A percentile compares a stretch with the other conserved stretches of the same genome.
Evolutionary conservation across 2,329 filamentous ascomycete species (phyloP).

Genomic region (Tolypocladium ovalisporum): DNA sequence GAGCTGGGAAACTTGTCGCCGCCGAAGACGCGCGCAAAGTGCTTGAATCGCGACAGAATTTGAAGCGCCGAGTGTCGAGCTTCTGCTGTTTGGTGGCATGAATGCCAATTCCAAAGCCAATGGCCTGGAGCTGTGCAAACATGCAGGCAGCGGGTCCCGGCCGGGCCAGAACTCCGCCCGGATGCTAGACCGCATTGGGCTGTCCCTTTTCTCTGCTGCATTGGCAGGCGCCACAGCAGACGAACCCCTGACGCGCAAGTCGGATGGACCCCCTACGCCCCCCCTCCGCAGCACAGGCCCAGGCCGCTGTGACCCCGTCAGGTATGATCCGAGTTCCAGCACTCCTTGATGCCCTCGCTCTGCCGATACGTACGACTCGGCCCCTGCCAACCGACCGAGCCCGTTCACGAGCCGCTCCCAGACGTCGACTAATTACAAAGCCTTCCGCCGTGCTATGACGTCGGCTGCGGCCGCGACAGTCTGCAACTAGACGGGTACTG

Average conservation of each 20-base stretch:
- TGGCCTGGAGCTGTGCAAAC: background rate
- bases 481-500: background rate
- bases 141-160: background rate
- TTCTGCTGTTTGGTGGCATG: background rate
- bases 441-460: background rate
- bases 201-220: background rate
- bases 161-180: background rate
- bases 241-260: background rate
- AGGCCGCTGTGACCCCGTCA: background rate
- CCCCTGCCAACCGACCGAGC: background rate
- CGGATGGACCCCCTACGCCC: background rate
- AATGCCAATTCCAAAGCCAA: too few relatives aligned
- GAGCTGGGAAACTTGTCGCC: background rate
- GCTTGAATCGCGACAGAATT: background rate
- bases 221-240: background rate
- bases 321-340: background rate
- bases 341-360: background rate
- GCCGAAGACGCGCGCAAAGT: background rate
- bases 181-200: background rate
- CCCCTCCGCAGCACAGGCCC: background rate
- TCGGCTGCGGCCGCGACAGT: background rate
- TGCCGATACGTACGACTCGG: background rate
- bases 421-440: background rate
- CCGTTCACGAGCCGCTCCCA: background rate
- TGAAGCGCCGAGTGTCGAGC: background rate